These are phyloP conservation scores for Hygrophila difformis DNA, from an alignment of 257 asterid genomes.

Conservation along the genomic window DNA sequence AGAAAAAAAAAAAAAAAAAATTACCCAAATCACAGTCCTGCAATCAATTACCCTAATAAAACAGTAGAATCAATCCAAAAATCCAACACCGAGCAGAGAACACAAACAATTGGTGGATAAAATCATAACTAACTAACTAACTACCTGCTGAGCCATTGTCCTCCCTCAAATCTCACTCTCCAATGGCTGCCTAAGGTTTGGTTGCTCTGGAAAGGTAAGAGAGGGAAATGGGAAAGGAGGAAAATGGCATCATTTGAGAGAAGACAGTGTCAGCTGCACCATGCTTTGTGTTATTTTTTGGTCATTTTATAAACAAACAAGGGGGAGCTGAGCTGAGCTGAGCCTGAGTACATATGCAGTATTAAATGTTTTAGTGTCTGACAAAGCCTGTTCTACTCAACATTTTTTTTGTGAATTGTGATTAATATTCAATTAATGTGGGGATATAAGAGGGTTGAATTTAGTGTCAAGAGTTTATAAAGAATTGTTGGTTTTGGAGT, in stretches of 20 bases:
- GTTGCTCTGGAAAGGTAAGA: background rate
- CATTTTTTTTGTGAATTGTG: no score
- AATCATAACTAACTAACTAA: background rate
- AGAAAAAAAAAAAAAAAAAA: background rate
- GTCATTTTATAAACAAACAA: no score
- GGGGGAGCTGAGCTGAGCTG: slow-evolving; percentile 3
- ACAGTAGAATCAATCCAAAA: background rate
- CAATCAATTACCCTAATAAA: background rate
- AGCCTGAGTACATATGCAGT: no score
- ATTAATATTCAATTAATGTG: no score
- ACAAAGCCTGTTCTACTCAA: background rate
- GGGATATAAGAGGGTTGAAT: no score
- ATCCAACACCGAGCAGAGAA: background rate
- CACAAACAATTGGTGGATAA: background rate
- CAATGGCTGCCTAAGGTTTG: background rate
- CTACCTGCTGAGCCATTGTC: slow-evolving; percentile 43
- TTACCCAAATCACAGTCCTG: no score
- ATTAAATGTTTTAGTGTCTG: no score
- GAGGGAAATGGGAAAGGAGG: no score
- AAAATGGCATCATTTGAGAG: slow-evolving; percentile 8
- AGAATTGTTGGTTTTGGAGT: no score
- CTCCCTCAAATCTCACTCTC: background rate
- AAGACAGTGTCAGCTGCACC: no score
- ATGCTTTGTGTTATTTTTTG: no score
- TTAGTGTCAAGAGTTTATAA: no score